A percentile compares a stretch with the other conserved stretches of the same genome.
Conservation (phyloP, 257 asterid genomes). For the Rubia yunnanensis region DNA sequence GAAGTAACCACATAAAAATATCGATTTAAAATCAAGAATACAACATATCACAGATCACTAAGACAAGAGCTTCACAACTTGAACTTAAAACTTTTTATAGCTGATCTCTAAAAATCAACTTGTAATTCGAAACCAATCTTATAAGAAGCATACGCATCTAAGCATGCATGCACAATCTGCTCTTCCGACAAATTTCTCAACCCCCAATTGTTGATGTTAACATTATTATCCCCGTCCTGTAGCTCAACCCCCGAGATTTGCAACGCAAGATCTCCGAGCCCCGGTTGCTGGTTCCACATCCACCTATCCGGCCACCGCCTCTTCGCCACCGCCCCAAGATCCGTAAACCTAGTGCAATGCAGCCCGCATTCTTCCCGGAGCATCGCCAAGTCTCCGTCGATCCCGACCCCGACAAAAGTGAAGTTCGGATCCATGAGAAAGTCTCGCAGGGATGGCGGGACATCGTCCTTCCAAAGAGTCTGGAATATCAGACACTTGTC, state of each 20-base stretch:
- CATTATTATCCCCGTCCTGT: neutral
- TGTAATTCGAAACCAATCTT: conserved; percentile 5
- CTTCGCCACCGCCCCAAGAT: too few species aligned
- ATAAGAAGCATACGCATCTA: conserved; percentile 8
- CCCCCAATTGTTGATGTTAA: neutral
- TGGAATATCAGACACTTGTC: neutral
- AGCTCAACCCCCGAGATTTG: neutral
- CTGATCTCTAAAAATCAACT: neutral
- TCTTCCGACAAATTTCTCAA: neutral
- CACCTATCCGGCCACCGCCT: too few species aligned
- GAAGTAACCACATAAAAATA: too few species aligned
- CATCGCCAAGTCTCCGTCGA: neutral
- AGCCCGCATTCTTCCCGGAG: neutral
- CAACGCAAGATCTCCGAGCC: conserved; percentile 3
- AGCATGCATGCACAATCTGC: neutral
- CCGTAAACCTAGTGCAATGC: too few species aligned
- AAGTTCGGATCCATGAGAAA: neutral
- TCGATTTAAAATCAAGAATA: too few species aligned
- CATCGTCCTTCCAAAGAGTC: neutral
- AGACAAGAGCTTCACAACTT: too few species aligned
- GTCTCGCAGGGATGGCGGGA: neutral
- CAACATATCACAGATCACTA: too few species aligned
- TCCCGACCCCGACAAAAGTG: neutral
- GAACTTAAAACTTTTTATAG: too few species aligned
- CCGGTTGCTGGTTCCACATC: neutral